Evolutionary conservation across 1,284 basidiomycete genomes (phyloP).

Genomic region (Cutaneotrichosporon curvatum): DNA sequence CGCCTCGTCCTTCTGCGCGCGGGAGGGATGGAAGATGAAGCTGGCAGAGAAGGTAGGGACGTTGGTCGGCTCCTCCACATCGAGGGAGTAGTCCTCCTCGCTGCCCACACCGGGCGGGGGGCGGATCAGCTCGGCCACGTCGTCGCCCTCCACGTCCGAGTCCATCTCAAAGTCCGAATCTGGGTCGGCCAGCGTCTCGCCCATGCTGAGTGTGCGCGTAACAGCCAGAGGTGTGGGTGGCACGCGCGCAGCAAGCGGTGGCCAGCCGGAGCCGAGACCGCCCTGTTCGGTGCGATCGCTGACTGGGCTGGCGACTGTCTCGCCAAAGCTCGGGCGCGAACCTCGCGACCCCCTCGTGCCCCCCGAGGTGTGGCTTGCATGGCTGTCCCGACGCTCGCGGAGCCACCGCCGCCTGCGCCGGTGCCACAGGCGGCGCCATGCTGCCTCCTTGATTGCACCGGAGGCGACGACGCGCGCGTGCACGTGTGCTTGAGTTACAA

Average conservation of each 20-base stretch:
- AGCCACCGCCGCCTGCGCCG: constrained; percentile 33
- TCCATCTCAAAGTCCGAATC: constrained; percentile 39
- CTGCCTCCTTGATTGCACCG: constrained; percentile 60
- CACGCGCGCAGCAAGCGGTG: constrained; percentile 7
- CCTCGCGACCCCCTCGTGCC: not conserved
- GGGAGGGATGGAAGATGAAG: constrained; percentile 37
- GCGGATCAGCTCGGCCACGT: not conserved
- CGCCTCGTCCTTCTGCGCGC: constrained; percentile 42
- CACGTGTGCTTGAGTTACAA: constrained; percentile 78
- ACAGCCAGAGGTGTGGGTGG: constrained; percentile 8
- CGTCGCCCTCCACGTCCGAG: constrained; percentile 26
- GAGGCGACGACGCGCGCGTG: constrained; percentile 77
- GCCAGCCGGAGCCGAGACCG: constrained; percentile 1
- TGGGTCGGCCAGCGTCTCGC: constrained; percentile 15
- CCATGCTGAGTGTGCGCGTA: constrained; percentile 3
- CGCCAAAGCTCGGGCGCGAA: constrained; percentile 8
- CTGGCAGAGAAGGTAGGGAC: constrained; percentile 29
- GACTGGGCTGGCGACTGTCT: not conserved
- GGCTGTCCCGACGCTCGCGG: constrained; percentile 6
- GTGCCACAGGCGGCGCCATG: constrained; percentile 38
- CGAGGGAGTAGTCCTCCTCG: constrained; percentile 19
- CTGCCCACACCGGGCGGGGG: not conserved
- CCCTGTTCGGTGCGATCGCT: not conserved
- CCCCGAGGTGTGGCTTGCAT: constrained; percentile 3
- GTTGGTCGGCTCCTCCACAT: constrained; percentile 23